A percentile compares a stretch with the other conserved stretches of the same genome.
Conservation (phyloP, 148 eudicot species). For the Silene conica region DNA sequence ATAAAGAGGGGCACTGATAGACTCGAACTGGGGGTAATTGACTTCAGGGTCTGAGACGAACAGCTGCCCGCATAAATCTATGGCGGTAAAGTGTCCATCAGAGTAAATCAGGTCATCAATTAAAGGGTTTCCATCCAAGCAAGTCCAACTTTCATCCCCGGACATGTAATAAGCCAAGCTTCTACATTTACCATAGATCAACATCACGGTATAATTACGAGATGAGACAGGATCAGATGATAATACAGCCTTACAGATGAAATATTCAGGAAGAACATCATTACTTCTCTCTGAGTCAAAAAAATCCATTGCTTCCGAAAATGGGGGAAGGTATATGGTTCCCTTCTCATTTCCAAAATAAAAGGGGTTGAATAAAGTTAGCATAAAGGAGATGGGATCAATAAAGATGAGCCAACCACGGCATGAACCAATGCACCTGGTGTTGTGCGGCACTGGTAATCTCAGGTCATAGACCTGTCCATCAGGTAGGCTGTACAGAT, state of each 20-base stretch:
- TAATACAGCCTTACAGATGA: slow-evolving; percentile 13
- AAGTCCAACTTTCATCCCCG: slow-evolving; percentile 10
- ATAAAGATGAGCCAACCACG: slow-evolving; percentile 23
- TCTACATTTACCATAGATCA: not conserved
- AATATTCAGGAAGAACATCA: not conserved
- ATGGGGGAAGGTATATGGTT: slow-evolving; percentile 11
- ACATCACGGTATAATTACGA: not conserved
- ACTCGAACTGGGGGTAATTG: not conserved
- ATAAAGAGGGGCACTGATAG: not conserved
- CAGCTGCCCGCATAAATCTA: slow-evolving; percentile 2
- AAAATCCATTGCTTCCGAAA: not conserved
- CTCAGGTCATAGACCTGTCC: slow-evolving; percentile 6
- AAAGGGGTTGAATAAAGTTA: slow-evolving; percentile 22
- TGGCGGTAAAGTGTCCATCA: not conserved
- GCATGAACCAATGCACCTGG: slow-evolving; percentile 23
- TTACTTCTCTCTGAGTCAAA: not conserved
- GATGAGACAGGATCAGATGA: slow-evolving; percentile 10
- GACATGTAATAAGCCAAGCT: slow-evolving; percentile 14
- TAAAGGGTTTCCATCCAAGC: not conserved
- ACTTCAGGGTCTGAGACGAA: not conserved
- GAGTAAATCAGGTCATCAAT: not conserved
- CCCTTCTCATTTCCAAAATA: slow-evolving; percentile 12
- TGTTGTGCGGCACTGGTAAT: slow-evolving; percentile 12
- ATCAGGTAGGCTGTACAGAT: slow-evolving; percentile 12
- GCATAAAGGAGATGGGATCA: slow-evolving; percentile 1